phyloP scores from a whole-genome alignment of 176 grass and related monocot species.

The Tillandsia fasciculata region DNA sequence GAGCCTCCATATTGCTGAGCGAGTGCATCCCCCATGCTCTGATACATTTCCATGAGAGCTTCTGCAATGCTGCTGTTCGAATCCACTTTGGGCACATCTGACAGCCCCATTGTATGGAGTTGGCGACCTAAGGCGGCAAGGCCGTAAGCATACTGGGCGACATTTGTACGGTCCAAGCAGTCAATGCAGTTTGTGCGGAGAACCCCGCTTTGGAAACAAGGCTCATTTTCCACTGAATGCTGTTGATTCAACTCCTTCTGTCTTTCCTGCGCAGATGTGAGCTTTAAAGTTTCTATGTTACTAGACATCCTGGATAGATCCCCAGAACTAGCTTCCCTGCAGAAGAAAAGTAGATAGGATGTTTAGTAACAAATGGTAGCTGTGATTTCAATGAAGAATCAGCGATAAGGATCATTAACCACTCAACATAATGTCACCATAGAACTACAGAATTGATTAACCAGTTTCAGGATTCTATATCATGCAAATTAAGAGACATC shows the following conservation, averaged over 20 bases:
- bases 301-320: constrained; percentile 66
- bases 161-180: constrained; percentile 92
- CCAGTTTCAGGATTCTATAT: too few relatives aligned
- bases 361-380: background rate
- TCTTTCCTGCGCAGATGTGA: constrained; percentile 29
- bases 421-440: too few relatives aligned
- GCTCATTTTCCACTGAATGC: constrained; percentile 24
- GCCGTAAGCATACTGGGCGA: constrained; percentile 95
- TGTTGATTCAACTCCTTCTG: constrained; percentile 32
- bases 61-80: constrained; percentile 77
- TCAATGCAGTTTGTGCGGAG: constrained; percentile 98
- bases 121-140: constrained; percentile 80
- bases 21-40: constrained; percentile 94
- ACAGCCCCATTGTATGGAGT: constrained; percentile 78
- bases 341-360: background rate
- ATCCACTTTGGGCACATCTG: constrained; percentile 70
- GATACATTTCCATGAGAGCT: constrained; percentile 97
- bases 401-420: too few relatives aligned
- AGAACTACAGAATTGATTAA: too few relatives aligned
- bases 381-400: too few relatives aligned
- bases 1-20: constrained; percentile 97
- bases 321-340: constrained; percentile 61
- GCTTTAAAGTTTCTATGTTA: constrained; percentile 34
- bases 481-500: too few relatives aligned
- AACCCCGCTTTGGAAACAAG: constrained; percentile 81